Conservation (phyloP, 2,329 filamentous ascomycete species). For the Talaromyces sp. region DNA sequence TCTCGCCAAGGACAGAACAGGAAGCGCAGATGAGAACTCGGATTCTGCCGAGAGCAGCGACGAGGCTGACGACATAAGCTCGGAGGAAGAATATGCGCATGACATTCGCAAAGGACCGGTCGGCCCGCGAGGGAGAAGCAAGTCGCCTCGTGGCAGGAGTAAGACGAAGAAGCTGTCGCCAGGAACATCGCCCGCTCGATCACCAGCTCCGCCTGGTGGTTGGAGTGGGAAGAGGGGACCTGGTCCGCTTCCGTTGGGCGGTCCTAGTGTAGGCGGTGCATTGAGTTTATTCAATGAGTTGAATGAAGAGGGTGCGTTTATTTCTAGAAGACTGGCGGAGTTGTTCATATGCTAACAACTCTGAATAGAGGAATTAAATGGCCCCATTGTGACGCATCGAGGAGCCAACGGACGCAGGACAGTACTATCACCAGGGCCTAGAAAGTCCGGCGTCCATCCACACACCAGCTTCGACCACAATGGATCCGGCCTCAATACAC, state of each 20-base stretch:
- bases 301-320: slow-evolving; percentile 70
- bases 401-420: slow-evolving; percentile 53
- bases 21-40: slow-evolving; percentile 57
- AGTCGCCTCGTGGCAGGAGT: slow-evolving; percentile 24
- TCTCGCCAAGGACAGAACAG: slow-evolving; percentile 67
- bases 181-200: slow-evolving; percentile 11
- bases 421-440: slow-evolving; percentile 45
- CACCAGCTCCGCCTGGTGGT: slow-evolving; percentile 31
- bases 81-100: slow-evolving; percentile 62
- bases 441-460: slow-evolving; percentile 65
- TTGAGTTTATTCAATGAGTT: slow-evolving; percentile 68
- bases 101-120: slow-evolving; percentile 38
- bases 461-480: slow-evolving; percentile 77
- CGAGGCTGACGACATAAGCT: slow-evolving; percentile 52
- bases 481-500: slow-evolving; percentile 56
- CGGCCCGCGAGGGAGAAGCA: slow-evolving; percentile 22
- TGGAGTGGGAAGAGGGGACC: slow-evolving; percentile 31
- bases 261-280: slow-evolving; percentile 39
- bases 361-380: slow-evolving; percentile 12
- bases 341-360: neutral
- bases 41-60: slow-evolving; percentile 65
- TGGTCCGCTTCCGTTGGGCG: slow-evolving; percentile 14
- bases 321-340: neutral
- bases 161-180: slow-evolving; percentile 26
- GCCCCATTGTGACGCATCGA: slow-evolving; percentile 16